Evolutionary conservation across 108 stramenopile species (phyloP).

Genomic region (Cyclostephanos invisitatus): DNA sequence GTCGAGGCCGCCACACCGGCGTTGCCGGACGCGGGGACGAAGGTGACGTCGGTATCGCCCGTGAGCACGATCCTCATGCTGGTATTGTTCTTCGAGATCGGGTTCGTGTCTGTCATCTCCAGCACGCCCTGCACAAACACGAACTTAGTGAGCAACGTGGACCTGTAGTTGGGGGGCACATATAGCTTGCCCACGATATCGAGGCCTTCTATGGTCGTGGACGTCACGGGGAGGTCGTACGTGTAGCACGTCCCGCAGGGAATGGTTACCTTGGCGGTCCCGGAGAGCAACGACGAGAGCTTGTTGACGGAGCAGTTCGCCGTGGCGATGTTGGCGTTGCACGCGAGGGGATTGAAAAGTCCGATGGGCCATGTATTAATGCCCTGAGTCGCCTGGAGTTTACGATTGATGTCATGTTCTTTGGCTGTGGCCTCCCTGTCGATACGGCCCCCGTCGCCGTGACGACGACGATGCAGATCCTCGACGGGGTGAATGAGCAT

Average conservation of each 20-base stretch:
- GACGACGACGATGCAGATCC: not conserved
- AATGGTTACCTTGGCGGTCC: conserved; percentile 2
- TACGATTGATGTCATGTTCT: not conserved
- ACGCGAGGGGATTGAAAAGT: conserved; percentile 28
- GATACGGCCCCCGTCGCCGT: not conserved
- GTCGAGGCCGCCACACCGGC: conserved; percentile 24
- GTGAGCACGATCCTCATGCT: conserved; percentile 56
- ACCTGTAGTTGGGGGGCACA: conserved; percentile 45
- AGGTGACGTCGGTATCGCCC: conserved; percentile 37
- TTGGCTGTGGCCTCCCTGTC: not conserved
- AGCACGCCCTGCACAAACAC: conserved; percentile 74
- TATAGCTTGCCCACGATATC: conserved; percentile 58
- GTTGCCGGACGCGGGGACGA: conserved; percentile 44
- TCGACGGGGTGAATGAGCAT: not conserved
- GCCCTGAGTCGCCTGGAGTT: not conserved
- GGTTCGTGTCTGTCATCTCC: conserved; percentile 50
- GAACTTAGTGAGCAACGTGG: conserved; percentile 55
- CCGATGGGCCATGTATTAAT: conserved; percentile 23
- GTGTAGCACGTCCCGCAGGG: conserved; percentile 41
- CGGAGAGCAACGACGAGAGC: conserved; percentile 24
- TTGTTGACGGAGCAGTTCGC: conserved; percentile 11
- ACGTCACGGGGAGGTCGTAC: conserved; percentile 15
- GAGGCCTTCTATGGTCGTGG: conserved; percentile 42
- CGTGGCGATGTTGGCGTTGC: conserved; percentile 22
- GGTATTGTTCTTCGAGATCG: conserved; percentile 44